Evolutionary conservation across 2,329 filamentous ascomycete genomes (phyloP).

Genomic region (Fusarium siculi): DNA sequence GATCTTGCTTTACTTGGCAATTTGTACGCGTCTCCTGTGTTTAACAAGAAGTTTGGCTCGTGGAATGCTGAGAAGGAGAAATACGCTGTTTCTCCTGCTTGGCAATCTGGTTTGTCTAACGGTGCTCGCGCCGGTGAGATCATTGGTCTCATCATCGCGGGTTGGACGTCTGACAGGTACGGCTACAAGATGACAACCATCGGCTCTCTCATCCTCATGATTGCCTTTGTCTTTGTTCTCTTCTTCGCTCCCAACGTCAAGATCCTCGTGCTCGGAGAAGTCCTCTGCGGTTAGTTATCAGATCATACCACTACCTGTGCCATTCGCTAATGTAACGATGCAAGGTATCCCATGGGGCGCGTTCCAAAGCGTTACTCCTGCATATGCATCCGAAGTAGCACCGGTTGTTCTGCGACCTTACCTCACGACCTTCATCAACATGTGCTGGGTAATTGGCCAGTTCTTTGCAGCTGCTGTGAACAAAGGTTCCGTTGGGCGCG

Average conservation of each 20-base stretch:
- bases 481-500: constrained; percentile 52
- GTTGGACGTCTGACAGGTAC: constrained; percentile 60
- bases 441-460: constrained; percentile 68
- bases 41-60: constrained; percentile 59
- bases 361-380: constrained; percentile 62
- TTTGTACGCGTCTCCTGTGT: constrained; percentile 59
- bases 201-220: constrained; percentile 57
- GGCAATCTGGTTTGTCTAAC: constrained; percentile 67
- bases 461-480: constrained; percentile 61
- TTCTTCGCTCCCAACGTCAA: constrained; percentile 63
- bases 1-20: constrained; percentile 62
- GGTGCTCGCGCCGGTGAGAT: constrained; percentile 65
- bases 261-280: constrained; percentile 60
- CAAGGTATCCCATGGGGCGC: constrained; percentile 63
- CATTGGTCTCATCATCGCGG: constrained; percentile 64
- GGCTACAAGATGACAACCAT: constrained; percentile 64
- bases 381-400: constrained; percentile 65
- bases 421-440: constrained; percentile 65
- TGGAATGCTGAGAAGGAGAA: constrained; percentile 48
- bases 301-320: not conserved
- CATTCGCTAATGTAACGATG: constrained; percentile 13
- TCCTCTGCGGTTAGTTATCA: constrained; percentile 52
- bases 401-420: constrained; percentile 61
- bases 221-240: constrained; percentile 62
- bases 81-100: constrained; percentile 62